These are phyloP conservation scores for Salix viminalis DNA, from an alignment of 345 rosid species.

Conservation along the genomic window DNA sequence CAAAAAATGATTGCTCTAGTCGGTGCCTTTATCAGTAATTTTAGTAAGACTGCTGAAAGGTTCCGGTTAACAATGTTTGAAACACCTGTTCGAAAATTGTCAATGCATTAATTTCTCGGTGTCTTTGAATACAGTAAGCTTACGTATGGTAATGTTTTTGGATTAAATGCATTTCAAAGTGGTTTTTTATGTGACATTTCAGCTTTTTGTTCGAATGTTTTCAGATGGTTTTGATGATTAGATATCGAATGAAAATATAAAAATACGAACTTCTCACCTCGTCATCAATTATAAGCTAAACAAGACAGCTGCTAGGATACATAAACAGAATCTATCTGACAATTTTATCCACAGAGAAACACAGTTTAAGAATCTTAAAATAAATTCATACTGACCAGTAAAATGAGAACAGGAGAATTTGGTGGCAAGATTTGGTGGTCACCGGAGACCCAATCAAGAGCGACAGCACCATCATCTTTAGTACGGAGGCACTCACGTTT, in stretches of 20 bases:
- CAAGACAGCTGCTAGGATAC: background rate
- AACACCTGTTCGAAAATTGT: background rate
- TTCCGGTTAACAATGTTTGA: background rate
- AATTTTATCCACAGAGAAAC: background rate
- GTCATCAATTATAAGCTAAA: no score
- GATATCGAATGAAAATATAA: no score
- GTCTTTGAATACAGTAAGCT: background rate
- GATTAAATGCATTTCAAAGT: no score
- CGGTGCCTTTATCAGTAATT: no score
- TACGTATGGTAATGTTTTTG: no score
- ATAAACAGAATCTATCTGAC: background rate
- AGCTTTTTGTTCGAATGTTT: no score
- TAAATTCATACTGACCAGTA: constrained; percentile 45
- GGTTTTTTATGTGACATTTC: no score
- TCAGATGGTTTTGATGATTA: no score
- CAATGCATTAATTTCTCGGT: background rate
- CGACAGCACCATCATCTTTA: constrained; percentile 45
- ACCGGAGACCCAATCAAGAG: constrained; percentile 69
- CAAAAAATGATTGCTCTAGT: no score
- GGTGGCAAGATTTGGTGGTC: constrained; percentile 40
- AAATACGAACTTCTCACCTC: no score
- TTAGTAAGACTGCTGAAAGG: background rate
- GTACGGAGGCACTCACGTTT: constrained; percentile 56
- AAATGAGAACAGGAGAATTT: constrained; percentile 66
- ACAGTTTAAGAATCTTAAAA: no score